Evolutionary conservation across 345 rosid species (phyloP).

Genomic region (Abelmoschus esculentus): DNA sequence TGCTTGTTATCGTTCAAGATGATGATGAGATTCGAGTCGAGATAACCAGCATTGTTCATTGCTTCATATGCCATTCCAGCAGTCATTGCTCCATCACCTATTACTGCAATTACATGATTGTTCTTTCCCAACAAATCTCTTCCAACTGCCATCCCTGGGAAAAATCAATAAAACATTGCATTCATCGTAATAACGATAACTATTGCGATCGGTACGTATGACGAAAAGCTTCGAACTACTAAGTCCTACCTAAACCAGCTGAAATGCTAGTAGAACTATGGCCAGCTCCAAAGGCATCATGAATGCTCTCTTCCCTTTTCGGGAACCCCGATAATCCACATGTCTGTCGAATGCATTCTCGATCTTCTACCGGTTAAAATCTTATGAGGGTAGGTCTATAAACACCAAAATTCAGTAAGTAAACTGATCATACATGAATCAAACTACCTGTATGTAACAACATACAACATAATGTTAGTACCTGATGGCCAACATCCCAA

Average conservation of each 20-base stretch:
- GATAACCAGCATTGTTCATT: constrained; percentile 48
- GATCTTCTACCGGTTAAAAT: constrained; percentile 40
- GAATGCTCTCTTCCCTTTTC: constrained; percentile 37
- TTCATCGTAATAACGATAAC: too few relatives aligned
- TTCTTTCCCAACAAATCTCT: constrained; percentile 40
- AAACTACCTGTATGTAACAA: neutral
- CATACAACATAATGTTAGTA: neutral
- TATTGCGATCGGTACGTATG: neutral
- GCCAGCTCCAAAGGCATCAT: constrained; percentile 47
- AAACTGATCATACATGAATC: neutral
- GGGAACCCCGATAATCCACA: constrained; percentile 44
- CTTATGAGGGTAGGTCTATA: constrained; percentile 40
- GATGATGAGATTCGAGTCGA: constrained; percentile 34
- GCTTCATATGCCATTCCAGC: constrained; percentile 54
- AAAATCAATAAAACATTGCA: neutral
- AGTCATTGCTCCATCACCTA: constrained; percentile 55
- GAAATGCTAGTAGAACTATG: constrained; percentile 59
- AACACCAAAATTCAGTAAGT: neutral
- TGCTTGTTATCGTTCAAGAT: constrained; percentile 45
- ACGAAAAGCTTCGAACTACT: neutral
- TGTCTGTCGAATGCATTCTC: constrained; percentile 38
- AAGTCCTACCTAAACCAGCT: constrained; percentile 31
- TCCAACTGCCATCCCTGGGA: constrained; percentile 42
- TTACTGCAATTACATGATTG: constrained; percentile 40
- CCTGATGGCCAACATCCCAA: constrained; percentile 62